Conservation (phyloP, 2,329 filamentous ascomycete genomes). For the Esteya vermicola region DNA sequence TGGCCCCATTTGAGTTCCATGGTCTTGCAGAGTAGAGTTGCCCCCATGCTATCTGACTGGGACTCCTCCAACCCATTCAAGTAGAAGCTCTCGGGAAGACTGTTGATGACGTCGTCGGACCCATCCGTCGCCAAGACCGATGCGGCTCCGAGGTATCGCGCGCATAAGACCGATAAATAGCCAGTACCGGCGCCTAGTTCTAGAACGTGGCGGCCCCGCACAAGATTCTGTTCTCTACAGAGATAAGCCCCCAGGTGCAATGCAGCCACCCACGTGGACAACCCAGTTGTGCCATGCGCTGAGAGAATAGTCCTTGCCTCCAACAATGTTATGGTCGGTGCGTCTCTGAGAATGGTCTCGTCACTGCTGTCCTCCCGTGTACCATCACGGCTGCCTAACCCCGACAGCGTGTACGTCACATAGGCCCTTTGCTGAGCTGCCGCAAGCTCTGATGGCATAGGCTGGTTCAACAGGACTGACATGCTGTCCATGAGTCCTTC, state of each 20-base stretch:
- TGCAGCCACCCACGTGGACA: slow-evolving; percentile 71
- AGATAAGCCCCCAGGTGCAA: slow-evolving; percentile 60
- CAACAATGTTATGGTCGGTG: slow-evolving; percentile 43
- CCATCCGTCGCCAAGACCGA: slow-evolving; percentile 57
- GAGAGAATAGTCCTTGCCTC: slow-evolving; percentile 58
- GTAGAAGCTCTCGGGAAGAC: slow-evolving; percentile 51
- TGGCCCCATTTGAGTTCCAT: slow-evolving; percentile 53
- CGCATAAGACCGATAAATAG: slow-evolving; percentile 59
- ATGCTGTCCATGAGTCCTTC: slow-evolving; percentile 1
- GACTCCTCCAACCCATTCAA: slow-evolving; percentile 42
- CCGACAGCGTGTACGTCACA: neutral
- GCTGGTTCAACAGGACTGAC: neutral
- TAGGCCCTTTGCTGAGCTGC: neutral
- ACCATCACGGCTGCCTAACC: neutral
- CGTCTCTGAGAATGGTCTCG: too few species aligned
- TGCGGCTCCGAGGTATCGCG: slow-evolving; percentile 44
- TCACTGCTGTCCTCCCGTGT: too few species aligned
- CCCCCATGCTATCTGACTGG: too few species aligned
- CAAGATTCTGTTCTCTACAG: slow-evolving; percentile 26
- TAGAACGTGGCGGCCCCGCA: slow-evolving; percentile 44
- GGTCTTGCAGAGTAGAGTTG: too few species aligned
- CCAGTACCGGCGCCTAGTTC: slow-evolving; percentile 69
- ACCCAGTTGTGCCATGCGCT: slow-evolving; percentile 57
- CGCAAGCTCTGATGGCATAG: neutral
- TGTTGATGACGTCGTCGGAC: slow-evolving; percentile 55